Evolutionary conservation across 768 basidiomycete species (phyloP), one percentile per base, ranked within the genome.

Genomic region (Pholiota conissans): DNA sequence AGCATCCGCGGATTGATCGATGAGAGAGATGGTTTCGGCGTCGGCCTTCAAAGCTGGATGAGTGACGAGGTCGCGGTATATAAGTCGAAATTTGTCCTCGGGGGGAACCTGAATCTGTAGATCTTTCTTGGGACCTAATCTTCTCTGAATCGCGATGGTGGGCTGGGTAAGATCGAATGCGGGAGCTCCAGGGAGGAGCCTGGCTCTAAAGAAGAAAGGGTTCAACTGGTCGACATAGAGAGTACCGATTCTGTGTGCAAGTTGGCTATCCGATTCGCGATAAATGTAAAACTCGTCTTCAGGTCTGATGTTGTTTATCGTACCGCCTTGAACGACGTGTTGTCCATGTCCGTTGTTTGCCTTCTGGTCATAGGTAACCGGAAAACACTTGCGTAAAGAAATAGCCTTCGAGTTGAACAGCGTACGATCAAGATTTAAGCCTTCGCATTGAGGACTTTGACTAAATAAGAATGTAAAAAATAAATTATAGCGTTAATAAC

Each of bases 381-480:
- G 20, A n/a, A 30, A 34, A 6, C 10, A 27, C 6, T 29, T 22
- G 16, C 10, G 53, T 20, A n/a, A 18, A 11, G n/a, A 18, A 24
- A 30, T 20, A n/a, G 5, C 37, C 7, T 34, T 46, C 9, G 42
- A 22, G 27, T 20, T 54, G 24, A 54, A 54, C 22, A 54, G 8
- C 2, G 30, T 16, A 9, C 53, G 18, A 32, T 45, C 7, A 7
- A 14, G 27, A 34, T 54, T 30, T 1, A 46, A 8, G 5, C 53
- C 53, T 46, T 54, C 53, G 30, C 53, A 54, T 46, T 34, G 42
- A 16, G 53, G 53, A 16, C 46, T 29, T 20, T 54, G 53, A 18
- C 53, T 54, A 42, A 11, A 40, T 28, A 24, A 29, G 16, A 6
- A 20, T 13, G 29, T 32, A 4, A 18, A 18, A n/a, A 1, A 24